Evolutionary conservation across 2,329 filamentous ascomycete genomes (phyloP).

Genomic region (Penicillium oxalicum): DNA sequence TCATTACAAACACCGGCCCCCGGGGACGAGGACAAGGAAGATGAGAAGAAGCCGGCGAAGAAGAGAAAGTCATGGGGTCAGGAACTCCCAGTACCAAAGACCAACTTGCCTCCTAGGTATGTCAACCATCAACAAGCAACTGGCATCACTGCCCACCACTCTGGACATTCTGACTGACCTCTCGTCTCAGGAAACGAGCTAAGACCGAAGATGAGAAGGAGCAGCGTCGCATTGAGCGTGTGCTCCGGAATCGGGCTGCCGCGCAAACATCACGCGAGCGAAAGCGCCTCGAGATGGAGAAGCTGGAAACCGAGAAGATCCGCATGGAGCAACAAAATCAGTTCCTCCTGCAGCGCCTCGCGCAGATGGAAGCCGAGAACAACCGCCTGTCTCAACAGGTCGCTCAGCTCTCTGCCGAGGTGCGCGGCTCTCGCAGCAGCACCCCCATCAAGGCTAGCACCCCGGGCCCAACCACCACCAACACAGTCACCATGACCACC

Average conservation of each 20-base stretch:
- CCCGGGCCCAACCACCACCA: constrained; percentile 23
- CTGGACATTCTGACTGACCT: background rate
- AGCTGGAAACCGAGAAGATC: constrained; percentile 61
- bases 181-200: constrained; percentile 69
- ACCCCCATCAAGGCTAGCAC: constrained; percentile 34
- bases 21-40: constrained; percentile 17
- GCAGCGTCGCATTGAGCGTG: constrained; percentile 92
- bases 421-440: constrained; percentile 36
- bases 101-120: constrained; percentile 84
- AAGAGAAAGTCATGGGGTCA: constrained; percentile 99
- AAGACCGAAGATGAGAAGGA: constrained; percentile 99
- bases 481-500: constrained; percentile 34
- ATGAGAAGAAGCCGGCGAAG: constrained; percentile 70
- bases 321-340: constrained; percentile 65
- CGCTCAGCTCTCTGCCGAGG: constrained; percentile 45
- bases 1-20: constrained; percentile 28
- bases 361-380: constrained; percentile 54
- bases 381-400: constrained; percentile 46
- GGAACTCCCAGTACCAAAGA: constrained; percentile 92
- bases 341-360: constrained; percentile 60
- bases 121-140: constrained; percentile 16
- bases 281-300: constrained; percentile 84
- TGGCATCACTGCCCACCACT: background rate
- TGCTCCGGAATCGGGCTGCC: constrained; percentile 90
- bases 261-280: constrained; percentile 95